A percentile compares a stretch with the other conserved stretches of the same genome.
These are phyloP conservation scores for Solanum tarijense DNA, from an alignment of 257 asterid genomes.

Conservation along the genomic window DNA sequence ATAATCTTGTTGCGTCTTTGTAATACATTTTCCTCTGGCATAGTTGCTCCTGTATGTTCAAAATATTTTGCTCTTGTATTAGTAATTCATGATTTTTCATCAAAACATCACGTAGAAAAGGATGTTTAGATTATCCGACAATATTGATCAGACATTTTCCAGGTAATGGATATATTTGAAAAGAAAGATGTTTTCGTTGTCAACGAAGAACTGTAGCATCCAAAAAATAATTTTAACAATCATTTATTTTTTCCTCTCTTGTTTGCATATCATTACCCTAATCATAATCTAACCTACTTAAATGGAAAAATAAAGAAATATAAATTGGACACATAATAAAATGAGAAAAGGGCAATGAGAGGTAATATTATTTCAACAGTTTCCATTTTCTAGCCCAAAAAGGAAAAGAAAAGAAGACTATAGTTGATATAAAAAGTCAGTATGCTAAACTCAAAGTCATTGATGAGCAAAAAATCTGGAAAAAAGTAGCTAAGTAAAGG, in stretches of 20 bases:
- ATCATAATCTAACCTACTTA: neutral
- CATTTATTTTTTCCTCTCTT: neutral
- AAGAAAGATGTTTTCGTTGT: neutral
- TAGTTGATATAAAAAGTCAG: neutral
- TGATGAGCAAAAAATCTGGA: neutral
- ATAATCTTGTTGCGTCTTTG: neutral
- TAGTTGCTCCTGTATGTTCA: neutral
- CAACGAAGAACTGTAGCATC: neutral
- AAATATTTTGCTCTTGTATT: neutral
- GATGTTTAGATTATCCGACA: neutral
- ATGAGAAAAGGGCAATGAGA: neutral
- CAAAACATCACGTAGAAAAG: neutral
- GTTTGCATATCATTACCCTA: neutral
- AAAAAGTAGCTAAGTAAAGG: neutral
- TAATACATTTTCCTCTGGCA: neutral
- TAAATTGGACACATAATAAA: neutral
- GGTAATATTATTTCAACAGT: neutral
- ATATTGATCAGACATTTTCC: neutral
- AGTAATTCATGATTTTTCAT: neutral
- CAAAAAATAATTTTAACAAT: neutral
- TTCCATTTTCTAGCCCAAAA: neutral
- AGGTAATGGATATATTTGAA: neutral
- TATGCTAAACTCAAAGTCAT: neutral
- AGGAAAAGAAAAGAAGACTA: neutral
- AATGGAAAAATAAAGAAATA: neutral